Conservation (phyloP, 139 green algal genomes). For the Chlorella ohadii region DNA sequence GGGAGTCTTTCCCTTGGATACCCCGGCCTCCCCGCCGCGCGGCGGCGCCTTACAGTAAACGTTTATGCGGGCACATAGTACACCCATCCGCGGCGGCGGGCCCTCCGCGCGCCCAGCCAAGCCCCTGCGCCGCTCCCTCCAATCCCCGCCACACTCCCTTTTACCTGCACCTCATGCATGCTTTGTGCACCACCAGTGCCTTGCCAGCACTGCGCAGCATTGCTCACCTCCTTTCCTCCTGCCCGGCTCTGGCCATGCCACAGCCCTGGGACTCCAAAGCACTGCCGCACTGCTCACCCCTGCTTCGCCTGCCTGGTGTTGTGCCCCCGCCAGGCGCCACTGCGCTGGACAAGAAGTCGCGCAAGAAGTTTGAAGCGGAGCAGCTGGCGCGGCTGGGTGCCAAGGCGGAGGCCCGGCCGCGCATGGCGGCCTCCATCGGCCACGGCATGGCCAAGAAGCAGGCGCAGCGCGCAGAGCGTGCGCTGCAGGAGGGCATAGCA, state of each 20-base stretch:
- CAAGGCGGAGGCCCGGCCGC: constrained; percentile 54
- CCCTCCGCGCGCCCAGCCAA: not conserved
- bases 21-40: constrained; percentile 1
- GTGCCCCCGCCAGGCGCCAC: constrained; percentile 64
- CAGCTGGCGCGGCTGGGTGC: constrained; percentile 62
- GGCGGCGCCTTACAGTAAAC: constrained; percentile 25
- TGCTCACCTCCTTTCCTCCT: too few species aligned
- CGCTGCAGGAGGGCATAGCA: constrained; percentile 73
- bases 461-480: constrained; percentile 49
- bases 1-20: constrained; percentile 11
- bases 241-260: too few species aligned
- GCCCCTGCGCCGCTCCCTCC: constrained; percentile 42
- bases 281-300: too few species aligned
- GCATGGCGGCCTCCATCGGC: constrained; percentile 55
- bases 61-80: constrained; percentile 49
- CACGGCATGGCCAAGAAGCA: constrained; percentile 58
- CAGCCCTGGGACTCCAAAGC: too few species aligned
- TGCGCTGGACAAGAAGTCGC: constrained; percentile 67
- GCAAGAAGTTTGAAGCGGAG: constrained; percentile 61
- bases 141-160: constrained; percentile 41
- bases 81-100: constrained; percentile 4
- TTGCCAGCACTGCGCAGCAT: not conserved
- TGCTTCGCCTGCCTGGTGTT: too few species aligned
- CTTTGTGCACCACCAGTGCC: too few species aligned
- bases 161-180: not conserved